Base-by-base conservation (phyloP, 2,329 filamentous ascomycete species). In the Xylariales sp. region DNA sequence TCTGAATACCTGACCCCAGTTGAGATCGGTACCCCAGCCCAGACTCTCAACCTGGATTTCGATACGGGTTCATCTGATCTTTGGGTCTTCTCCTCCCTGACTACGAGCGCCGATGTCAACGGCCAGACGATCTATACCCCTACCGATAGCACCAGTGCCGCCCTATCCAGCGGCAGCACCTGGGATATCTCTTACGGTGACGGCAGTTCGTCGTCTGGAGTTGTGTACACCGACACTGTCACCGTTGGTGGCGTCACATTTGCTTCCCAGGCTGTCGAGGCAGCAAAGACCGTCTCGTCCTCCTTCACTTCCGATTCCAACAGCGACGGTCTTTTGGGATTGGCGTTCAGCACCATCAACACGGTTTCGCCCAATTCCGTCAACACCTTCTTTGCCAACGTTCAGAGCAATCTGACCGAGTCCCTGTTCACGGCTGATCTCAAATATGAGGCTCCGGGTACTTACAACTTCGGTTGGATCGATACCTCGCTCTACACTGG, bases 301-400 rank as follows among this genome's bases (percentile, higher is more conserved):
- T 38, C 50, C 29, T 64, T 67, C 50, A 48, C 42, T n/a, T 50
- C 34, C 19, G 55, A 60, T 42, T 38, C 49, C 18, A 48, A 51
- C 42, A 55, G 47, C 40, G 55, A 59, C 18, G 59, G 58, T 20
- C 51, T 63, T 4, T 46, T 63, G 14, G 60, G 59, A 4, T 49
- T 63, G 4, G 59, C 55, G 12, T 59, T 63, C 48, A 57, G 55
- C 41, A 56, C 35, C 39, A 43, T 61, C 35, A 61, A 61, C 53
- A 60, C 57, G 13, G 55, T 58, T 18, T 16, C 40, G 17, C 50
- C 56, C 19, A 38, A 14, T 2, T n/a, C 33, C 13, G 45, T 56
- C 40, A 57, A 54, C 40, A 61, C 57, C 4, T 62, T 55, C 41
- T 57, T 62, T 41, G 57, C 61, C 44, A 60, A 54, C 43, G 40